These are phyloP conservation scores for Grosmannia serpens DNA, from an alignment of 2,329 filamentous ascomycete species.

Conservation along the genomic window DNA sequence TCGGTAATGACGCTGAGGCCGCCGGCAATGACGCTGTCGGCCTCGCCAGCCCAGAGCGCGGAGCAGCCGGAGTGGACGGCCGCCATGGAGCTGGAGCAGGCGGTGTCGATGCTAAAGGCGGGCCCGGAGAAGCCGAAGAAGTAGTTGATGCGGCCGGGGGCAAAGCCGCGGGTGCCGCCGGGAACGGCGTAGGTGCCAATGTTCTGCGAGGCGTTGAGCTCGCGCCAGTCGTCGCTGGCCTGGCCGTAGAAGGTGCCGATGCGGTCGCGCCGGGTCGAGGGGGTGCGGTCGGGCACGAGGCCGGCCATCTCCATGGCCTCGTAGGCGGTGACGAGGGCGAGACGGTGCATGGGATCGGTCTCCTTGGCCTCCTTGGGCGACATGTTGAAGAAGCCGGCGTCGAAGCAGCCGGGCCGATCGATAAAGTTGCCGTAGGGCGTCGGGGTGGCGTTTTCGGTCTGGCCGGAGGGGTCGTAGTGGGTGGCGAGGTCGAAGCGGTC, in stretches of 20 bases:
- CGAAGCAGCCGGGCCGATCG: slow-evolving; percentile 63
- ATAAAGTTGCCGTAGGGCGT: slow-evolving; percentile 40
- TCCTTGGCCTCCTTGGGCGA: slow-evolving; percentile 47
- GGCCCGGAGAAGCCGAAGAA: slow-evolving; percentile 66
- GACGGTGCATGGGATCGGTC: slow-evolving; percentile 68
- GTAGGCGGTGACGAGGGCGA: slow-evolving; percentile 64
- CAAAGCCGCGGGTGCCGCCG: slow-evolving; percentile 27
- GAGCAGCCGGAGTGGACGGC: slow-evolving; percentile 64
- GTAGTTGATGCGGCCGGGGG: slow-evolving; percentile 54
- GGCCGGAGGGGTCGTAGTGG: neutral
- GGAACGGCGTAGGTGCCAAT: slow-evolving; percentile 45
- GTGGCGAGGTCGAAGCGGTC: neutral
- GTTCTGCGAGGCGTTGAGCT: slow-evolving; percentile 59
- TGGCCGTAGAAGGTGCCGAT: slow-evolving; percentile 65
- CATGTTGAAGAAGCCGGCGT: slow-evolving; percentile 72
- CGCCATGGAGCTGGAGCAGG: slow-evolving; percentile 61
- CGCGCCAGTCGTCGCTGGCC: slow-evolving; percentile 64
- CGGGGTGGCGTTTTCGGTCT: neutral
- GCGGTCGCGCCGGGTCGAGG: slow-evolving; percentile 48
- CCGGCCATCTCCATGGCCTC: slow-evolving; percentile 73
- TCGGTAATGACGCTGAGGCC: slow-evolving; percentile 72
- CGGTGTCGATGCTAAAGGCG: slow-evolving; percentile 60
- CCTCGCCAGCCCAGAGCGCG: slow-evolving; percentile 61
- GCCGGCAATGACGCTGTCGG: slow-evolving; percentile 68
- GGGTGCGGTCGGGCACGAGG: slow-evolving; percentile 60